Evolutionary conservation across 2,329 filamentous ascomycete genomes (phyloP), one percentile per base, ranked within the genome.

Genomic region (Epichloe coenophiala): DNA sequence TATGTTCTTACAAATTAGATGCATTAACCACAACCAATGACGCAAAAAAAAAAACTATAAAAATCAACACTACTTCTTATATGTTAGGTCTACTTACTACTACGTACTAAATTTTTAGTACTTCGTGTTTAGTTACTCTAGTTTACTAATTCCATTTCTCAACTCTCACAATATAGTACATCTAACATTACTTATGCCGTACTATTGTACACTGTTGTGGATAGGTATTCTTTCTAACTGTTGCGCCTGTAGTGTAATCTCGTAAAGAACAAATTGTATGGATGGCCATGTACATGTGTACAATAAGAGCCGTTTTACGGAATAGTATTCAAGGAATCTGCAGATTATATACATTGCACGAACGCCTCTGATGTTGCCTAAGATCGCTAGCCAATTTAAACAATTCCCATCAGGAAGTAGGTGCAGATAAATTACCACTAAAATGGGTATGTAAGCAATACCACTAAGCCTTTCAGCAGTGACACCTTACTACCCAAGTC

Each of bases 401-500:
- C 7, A n/a, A 31, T 31, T 8, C 39, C 13, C 27, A 17, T 5
- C 46, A 23, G 19, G 23, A 43, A 11, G 38, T n/a, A 35, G 27
- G 19, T 15, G 21, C 31, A 42, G 12, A n/a, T 40, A 23, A 12
- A 39, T 27, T 15, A 43, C 3, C 27, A 23, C 39, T 5, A n/a
- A 43, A 35, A 13, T 21, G 19, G 39, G 3, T 15, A 21, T 36
- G 19, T 33, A 4, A 6, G 38, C 33, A 31, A 4, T 3, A 36
- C 8, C 17, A 23, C 12, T 42, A 12, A 17, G 19, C 33, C 17
- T 17, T 9, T 27, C 21, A 23, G 3, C 36, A 21, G 17, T 15
- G 17, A 19, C 37, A 31, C 4, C 27, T 21, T 15, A 49, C 47
- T 68, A 78, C 54, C 64, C 67, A 54, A 88, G 70, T 68, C 87